Conservation (phyloP, 441 rosid species). For the Pelargonium cotyledonis region DNA sequence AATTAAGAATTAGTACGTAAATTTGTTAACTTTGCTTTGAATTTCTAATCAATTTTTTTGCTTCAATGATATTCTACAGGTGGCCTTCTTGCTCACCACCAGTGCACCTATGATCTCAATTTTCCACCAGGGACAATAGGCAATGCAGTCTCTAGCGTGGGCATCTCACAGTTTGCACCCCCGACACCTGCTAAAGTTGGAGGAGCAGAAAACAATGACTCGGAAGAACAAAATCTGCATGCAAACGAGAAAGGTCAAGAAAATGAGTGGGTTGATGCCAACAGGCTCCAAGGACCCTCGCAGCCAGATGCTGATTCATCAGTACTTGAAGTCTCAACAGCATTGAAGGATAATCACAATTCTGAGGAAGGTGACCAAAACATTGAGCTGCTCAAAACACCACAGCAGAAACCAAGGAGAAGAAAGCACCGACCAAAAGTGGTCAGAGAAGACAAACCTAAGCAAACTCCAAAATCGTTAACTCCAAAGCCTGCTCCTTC, state of each 20-base stretch:
- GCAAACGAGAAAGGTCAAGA: constrained; percentile 21
- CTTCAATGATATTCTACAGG: constrained; percentile 26
- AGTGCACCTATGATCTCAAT: constrained; percentile 30
- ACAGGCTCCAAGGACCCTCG: constrained; percentile 19
- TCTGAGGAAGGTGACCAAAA: constrained; percentile 23
- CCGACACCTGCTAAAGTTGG: constrained; percentile 46
- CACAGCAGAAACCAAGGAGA: constrained; percentile 22
- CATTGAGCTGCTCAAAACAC: constrained; percentile 21
- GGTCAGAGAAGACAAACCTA: constrained; percentile 21
- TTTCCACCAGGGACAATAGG: constrained; percentile 23
- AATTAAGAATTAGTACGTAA: not conserved
- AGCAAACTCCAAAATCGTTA: constrained; percentile 6
- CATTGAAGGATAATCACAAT: constrained; percentile 29
- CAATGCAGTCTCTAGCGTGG: constrained; percentile 22
- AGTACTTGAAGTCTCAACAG: constrained; percentile 19
- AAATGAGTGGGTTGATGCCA: constrained; percentile 15
- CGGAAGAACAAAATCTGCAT: constrained; percentile 20
- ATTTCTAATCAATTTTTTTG: constrained; percentile 17
- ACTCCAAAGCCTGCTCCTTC: constrained; percentile 18
- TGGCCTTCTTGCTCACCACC: constrained; percentile 19
- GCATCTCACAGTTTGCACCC: constrained; percentile 35
- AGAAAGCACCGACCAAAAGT: constrained; percentile 29
- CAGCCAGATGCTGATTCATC: constrained; percentile 26
- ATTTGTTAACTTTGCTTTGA: constrained; percentile 7
- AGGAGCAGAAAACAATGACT: constrained; percentile 18